Percentiles rank a stretch among this genome's conserved stretches.
Conservation (phyloP, 2,329 filamentous ascomycete genomes). For the Sporothrix mexicana region DNA sequence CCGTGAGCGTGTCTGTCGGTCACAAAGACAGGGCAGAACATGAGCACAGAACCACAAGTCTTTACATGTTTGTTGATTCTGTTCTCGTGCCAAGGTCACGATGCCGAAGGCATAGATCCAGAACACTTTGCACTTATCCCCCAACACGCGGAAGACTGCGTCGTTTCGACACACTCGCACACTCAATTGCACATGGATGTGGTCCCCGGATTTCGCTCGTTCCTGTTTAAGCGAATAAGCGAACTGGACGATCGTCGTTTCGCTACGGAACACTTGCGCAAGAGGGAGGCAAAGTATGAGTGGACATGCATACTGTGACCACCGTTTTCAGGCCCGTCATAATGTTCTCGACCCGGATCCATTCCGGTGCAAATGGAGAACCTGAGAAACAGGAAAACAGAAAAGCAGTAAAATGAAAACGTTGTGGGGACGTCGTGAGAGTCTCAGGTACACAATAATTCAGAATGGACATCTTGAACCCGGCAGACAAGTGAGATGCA, state of each 20-base stretch:
- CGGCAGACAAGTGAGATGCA: neutral
- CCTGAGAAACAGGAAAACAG: neutral
- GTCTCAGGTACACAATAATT: neutral
- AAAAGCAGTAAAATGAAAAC: neutral
- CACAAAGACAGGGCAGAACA: neutral
- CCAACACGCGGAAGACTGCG: neutral
- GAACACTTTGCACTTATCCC: no score
- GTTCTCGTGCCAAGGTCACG: neutral
- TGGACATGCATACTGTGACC: no score
- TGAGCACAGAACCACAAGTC: conserved; percentile 7
- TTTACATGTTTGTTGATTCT: neutral
- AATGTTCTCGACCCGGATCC: neutral
- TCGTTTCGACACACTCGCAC: no score
- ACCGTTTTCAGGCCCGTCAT: neutral
- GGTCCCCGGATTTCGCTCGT: neutral
- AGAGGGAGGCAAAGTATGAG: neutral
- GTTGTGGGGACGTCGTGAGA: neutral
- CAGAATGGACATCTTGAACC: neutral
- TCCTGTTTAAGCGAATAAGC: conserved; percentile 8
- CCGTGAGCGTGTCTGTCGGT: neutral
- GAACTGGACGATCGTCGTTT: conserved; percentile 18
- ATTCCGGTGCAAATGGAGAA: neutral
- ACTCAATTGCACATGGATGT: neutral
- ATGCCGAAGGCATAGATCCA: neutral
- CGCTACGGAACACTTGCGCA: neutral